These are phyloP conservation scores for Scytalidium lignicola DNA, from an alignment of 2,329 filamentous ascomycete genomes.

Conservation along the genomic window DNA sequence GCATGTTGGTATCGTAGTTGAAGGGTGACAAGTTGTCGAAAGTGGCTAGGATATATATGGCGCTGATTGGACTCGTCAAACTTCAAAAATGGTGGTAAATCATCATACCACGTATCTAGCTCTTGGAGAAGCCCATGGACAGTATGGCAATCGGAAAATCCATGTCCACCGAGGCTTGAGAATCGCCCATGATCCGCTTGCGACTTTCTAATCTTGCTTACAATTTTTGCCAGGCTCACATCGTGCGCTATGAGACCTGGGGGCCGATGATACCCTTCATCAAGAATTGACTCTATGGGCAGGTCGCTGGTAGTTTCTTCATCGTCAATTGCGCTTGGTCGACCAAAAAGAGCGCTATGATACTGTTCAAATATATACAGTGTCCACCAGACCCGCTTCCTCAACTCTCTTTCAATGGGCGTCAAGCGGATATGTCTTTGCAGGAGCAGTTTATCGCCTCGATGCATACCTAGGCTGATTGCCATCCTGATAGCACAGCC, in stretches of 20 bases:
- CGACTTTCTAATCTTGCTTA: neutral
- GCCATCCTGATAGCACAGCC: neutral
- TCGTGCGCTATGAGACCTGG: neutral
- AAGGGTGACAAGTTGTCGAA: neutral
- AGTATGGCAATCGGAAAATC: no score
- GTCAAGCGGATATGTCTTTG: neutral
- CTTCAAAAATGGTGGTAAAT: neutral
- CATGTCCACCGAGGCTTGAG: neutral
- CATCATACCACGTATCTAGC: no score
- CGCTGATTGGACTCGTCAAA: neutral
- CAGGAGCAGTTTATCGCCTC: neutral
- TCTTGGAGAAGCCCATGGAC: no score
- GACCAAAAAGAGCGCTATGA: conserved; percentile 32
- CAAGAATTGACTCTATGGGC: neutral
- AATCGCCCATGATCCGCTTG: neutral
- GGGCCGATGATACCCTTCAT: neutral
- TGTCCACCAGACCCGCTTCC: conserved; percentile 42
- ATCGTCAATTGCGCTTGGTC: conserved; percentile 17
- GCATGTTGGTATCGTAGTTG: conserved; percentile 2
- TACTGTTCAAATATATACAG: conserved; percentile 38
- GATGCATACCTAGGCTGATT: neutral
- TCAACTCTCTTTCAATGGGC: conserved; percentile 29
- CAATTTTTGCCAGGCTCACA: neutral
- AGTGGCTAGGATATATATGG: conserved; percentile 1
- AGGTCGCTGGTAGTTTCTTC: neutral